phyloP scores from a whole-genome alignment of 2,329 filamentous ascomycete genomes.

The Calonectria crousiana region DNA sequence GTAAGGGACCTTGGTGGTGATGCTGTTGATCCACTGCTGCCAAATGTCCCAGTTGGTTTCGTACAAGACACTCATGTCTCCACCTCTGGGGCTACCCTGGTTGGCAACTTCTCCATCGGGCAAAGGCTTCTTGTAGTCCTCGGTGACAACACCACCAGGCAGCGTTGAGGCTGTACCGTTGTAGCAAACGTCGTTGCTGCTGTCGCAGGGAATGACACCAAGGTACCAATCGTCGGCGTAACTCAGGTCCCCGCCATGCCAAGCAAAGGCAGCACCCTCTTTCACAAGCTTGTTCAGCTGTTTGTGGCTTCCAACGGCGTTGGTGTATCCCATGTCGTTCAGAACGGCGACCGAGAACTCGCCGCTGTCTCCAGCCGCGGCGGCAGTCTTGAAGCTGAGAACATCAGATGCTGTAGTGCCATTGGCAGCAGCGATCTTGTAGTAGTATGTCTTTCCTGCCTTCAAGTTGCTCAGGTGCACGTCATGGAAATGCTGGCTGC shows the following conservation, averaged over 20 bases:
- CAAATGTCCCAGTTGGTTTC: constrained; percentile 65
- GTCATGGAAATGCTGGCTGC: background rate
- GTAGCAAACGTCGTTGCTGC: background rate
- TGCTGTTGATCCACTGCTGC: constrained; percentile 60
- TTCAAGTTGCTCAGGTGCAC: background rate
- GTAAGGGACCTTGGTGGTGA: constrained; percentile 59
- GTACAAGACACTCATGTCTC: constrained; percentile 62
- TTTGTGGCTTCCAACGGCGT: background rate
- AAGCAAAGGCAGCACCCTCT: background rate
- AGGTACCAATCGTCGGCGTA: background rate
- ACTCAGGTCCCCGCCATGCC: background rate
- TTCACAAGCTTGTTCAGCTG: constrained; percentile 3
- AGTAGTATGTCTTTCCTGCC: background rate
- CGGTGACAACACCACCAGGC: constrained; percentile 28
- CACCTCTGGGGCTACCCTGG: constrained; percentile 60
- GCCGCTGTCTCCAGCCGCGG: background rate
- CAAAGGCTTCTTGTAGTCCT: constrained; percentile 57
- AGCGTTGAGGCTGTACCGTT: background rate
- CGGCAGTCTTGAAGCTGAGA: background rate
- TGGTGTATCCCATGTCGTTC: constrained; percentile 3
- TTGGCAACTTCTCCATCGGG: constrained; percentile 58
- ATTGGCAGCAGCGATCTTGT: background rate
- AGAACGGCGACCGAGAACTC: background rate
- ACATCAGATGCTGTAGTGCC: background rate
- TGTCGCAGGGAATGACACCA: background rate